Base-by-base conservation (phyloP, 2,329 filamentous ascomycete genomes). In the Aspergillus sp. region DNA sequence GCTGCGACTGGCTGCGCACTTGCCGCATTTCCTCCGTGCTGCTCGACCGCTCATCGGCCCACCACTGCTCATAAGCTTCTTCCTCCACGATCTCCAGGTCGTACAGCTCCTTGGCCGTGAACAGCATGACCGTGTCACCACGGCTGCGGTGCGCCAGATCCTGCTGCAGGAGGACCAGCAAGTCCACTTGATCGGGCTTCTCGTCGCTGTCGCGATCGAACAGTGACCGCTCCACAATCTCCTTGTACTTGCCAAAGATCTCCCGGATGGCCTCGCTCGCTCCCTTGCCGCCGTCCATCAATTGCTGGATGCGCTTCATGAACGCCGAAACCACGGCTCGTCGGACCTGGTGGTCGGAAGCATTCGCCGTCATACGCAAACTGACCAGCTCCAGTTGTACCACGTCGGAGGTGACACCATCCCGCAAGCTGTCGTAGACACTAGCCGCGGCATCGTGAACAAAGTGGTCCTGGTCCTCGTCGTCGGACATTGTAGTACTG, bases 301-400 rank as follows among this genome's bases (percentile, higher is more conserved):
- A 84, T 73, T 92, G 89, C 5, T 87, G 84, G 49, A 93, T 89
- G 59, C 90, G 89, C 70, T 91, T 91, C 69, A 91, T 90, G 73
- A 98, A 94, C 0, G 93, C 91, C 2, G 89, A 87, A 2, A 91
- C 91, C 23, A 98, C 89, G 15, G 95, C 92, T 36, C 89, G 89
- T 48, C 94, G 91, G 70, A 98, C 91, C 75, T 95, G 90, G 65
- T 89, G 85, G 71, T 97, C 94, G 1, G 92, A 93, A 2, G 95
- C 95, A 70, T 98, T 92, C 70, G 91, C 91, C 57, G 89, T 90
- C 75, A 99, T 91, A 10, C 94, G 89, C n/a, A 98, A 83, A 50
- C 92, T 91, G 81, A 93, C 96, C 64, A 99, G 90, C 74, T 99
- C 95, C 36, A 98, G 85, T 74, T 94, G 92, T 70, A 97, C 93